phyloP scores from a whole-genome alignment of 192 early-diverging fungal genomes.

The Mortierella alpina region DNA sequence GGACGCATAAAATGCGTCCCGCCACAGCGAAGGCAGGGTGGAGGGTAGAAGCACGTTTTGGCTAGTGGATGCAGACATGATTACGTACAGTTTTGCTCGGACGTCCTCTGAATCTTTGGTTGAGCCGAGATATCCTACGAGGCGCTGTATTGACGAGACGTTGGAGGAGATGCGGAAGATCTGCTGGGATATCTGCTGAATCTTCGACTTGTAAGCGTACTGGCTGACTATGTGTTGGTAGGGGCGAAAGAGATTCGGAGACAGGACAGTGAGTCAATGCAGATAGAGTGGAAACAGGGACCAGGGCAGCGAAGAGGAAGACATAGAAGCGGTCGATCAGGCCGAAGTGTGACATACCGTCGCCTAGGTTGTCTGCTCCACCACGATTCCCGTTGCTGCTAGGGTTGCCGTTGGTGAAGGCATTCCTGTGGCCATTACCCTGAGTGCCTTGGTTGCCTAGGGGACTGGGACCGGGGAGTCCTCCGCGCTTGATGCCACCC shows the following conservation, averaged over 20 bases:
- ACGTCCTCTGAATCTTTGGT: constrained; percentile 81
- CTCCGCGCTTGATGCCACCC: constrained; percentile 10
- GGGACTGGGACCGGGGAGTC: constrained; percentile 10
- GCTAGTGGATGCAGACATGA: too few species aligned
- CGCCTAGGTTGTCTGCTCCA: not conserved
- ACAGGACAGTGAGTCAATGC: not conserved
- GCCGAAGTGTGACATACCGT: not conserved
- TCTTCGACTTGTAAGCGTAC: constrained; percentile 21
- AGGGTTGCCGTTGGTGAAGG: not conserved
- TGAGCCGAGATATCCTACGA: constrained; percentile 82
- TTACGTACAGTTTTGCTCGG: constrained; percentile 76
- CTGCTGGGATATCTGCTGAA: constrained; percentile 78
- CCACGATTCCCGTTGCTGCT: not conserved
- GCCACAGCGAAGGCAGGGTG: too few species aligned
- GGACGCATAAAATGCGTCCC: too few species aligned
- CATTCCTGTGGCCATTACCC: constrained; percentile 6
- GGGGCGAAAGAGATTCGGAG: not conserved
- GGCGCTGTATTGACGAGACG: constrained; percentile 83
- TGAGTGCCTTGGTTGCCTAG: constrained; percentile 1
- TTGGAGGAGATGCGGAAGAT: constrained; percentile 91
- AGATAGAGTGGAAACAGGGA: not conserved
- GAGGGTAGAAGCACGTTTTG: too few species aligned
- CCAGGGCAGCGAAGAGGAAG: not conserved
- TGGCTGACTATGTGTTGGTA: not conserved
- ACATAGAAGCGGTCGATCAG: not conserved